A percentile compares a stretch with the other conserved stretches of the same genome.
phyloP scores from a whole-genome alignment of 768 basidiomycete genomes.

The Tylopilus cervinicoccineus region DNA sequence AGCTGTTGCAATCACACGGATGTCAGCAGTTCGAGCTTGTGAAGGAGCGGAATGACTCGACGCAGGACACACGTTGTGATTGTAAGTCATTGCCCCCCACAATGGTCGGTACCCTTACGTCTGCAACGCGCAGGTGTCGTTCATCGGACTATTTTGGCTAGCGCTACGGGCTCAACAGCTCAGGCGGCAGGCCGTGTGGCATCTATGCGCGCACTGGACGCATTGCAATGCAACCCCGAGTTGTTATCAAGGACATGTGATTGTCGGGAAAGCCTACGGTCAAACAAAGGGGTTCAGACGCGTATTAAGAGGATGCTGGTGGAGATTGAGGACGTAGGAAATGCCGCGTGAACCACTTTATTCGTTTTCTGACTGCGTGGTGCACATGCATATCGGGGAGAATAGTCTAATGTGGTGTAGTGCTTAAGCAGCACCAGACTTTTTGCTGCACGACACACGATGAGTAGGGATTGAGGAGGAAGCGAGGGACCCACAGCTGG shows the following conservation, averaged over 20 bases:
- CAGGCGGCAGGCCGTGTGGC: conserved; percentile 57
- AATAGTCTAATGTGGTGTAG: conserved; percentile 2
- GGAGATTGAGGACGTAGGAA: conserved; percentile 21
- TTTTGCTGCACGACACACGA: conserved; percentile 37
- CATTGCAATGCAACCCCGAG: conserved; percentile 57
- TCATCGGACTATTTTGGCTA: conserved; percentile 62
- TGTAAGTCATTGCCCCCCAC: conserved; percentile 36
- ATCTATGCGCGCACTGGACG: conserved; percentile 64
- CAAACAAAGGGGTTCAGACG: conserved; percentile 37
- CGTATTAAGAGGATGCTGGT: conserved; percentile 30
- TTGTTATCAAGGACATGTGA: conserved; percentile 65
- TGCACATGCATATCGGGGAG: conserved; percentile 7
- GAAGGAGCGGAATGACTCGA: conserved; percentile 42
- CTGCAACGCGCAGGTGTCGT: conserved; percentile 49
- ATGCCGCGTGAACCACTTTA: conserved; percentile 7
- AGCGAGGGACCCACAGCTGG: conserved; percentile 53
- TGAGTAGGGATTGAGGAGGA: neutral
- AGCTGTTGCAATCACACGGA: conserved; percentile 67
- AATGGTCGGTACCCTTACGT: conserved; percentile 17
- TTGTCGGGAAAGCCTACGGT: conserved; percentile 43
- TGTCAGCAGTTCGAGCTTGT: conserved; percentile 62
- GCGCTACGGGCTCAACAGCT: conserved; percentile 47
- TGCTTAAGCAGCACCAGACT: conserved; percentile 22
- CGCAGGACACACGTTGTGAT: conserved; percentile 42
- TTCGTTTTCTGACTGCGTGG: neutral